phyloP scores from a whole-genome alignment of 2,329 filamentous ascomycete genomes.

The Orbilia oligospora region DNA sequence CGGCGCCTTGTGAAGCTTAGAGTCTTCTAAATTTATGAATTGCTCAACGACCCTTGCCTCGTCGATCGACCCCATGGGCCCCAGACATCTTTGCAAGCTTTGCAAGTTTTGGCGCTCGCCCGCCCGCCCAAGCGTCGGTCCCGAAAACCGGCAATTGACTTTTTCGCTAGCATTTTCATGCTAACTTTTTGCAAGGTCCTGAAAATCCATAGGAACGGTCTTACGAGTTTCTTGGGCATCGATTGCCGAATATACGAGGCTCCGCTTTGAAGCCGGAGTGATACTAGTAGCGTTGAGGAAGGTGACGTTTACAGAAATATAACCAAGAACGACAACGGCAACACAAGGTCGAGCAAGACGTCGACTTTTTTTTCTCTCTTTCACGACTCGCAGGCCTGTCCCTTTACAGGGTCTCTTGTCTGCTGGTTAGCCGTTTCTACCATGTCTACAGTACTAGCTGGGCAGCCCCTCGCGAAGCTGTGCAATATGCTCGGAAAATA shows the following conservation, averaged over 20 bases:
- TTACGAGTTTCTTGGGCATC: slow-evolving; percentile 19
- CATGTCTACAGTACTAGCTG: slow-evolving; percentile 32
- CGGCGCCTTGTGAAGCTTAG: slow-evolving; percentile 41
- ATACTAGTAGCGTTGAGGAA: slow-evolving; percentile 49
- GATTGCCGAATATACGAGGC: slow-evolving; percentile 56
- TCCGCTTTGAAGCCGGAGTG: not conserved
- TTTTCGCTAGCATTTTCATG: slow-evolving; percentile 25
- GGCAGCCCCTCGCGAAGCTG: slow-evolving; percentile 15
- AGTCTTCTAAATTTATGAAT: slow-evolving; percentile 31
- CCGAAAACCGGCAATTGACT: slow-evolving; percentile 7
- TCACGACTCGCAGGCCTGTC: slow-evolving; percentile 17
- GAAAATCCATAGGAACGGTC: slow-evolving; percentile 18
- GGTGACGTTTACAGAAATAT: slow-evolving; percentile 39
- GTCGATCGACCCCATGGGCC: not conserved
- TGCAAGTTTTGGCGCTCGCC: slow-evolving; percentile 9
- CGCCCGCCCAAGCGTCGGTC: slow-evolving; percentile 7
- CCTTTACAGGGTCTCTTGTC: not conserved
- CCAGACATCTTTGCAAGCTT: not conserved
- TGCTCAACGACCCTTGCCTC: slow-evolving; percentile 16
- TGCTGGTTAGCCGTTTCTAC: slow-evolving; percentile 4
- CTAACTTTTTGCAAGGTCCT: slow-evolving; percentile 14
- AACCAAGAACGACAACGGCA: slow-evolving; percentile 40
- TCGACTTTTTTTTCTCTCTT: not conserved
- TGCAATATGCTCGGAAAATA: slow-evolving; percentile 58
- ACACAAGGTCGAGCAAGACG: slow-evolving; percentile 15